Evolutionary conservation across 768 basidiomycete species (phyloP).

Genomic region (Mrakia blollopis): DNA sequence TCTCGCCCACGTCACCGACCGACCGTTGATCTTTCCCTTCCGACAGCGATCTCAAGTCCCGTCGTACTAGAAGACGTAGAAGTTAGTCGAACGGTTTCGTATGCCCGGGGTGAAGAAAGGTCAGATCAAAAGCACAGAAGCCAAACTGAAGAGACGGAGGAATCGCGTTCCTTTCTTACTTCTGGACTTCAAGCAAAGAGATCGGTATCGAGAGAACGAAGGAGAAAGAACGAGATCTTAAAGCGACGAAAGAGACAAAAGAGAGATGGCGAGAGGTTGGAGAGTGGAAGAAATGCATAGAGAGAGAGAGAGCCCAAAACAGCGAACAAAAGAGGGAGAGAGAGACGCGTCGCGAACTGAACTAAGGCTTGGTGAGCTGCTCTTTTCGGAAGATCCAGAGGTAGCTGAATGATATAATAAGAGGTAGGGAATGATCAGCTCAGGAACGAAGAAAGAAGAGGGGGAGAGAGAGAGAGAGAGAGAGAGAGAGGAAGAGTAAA

Average conservation of each 20-base stretch:
- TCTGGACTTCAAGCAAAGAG: too few relatives aligned
- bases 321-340: not conserved
- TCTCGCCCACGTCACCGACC: too few relatives aligned
- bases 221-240: too few relatives aligned
- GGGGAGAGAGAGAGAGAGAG: not conserved
- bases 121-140: too few relatives aligned
- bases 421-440: not conserved
- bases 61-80: too few relatives aligned
- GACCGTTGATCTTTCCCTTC: too few relatives aligned
- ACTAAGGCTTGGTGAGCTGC: slow-evolving; percentile 31
- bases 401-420: not conserved
- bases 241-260: not conserved
- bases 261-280: not conserved
- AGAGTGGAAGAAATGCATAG: not conserved
- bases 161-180: too few relatives aligned
- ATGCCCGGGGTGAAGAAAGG: too few relatives aligned
- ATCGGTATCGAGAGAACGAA: too few relatives aligned
- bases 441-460: not conserved
- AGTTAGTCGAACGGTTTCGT: too few relatives aligned
- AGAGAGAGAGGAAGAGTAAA: not conserved
- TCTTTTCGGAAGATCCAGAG: slow-evolving; percentile 14
- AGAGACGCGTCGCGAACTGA: not conserved
- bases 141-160: too few relatives aligned
- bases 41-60: too few relatives aligned
- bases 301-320: not conserved